Conservation (phyloP, 495 filamentous ascomycete genomes). For the Penicillium goetzii region DNA sequence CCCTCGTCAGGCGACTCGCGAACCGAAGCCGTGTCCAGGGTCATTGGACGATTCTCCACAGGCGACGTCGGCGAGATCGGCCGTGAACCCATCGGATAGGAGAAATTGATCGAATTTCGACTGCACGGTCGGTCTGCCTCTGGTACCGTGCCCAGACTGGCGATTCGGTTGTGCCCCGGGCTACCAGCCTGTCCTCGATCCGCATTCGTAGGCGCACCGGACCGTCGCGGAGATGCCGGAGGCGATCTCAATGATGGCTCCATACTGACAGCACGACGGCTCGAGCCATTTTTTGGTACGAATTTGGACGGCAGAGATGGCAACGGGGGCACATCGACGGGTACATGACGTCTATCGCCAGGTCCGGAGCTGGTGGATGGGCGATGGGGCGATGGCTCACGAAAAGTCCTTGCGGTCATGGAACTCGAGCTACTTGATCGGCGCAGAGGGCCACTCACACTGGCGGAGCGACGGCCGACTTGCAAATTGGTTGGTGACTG, state of each 20-base stretch:
- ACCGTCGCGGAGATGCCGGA: slow-evolving; percentile 48
- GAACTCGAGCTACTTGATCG: slow-evolving; percentile 73
- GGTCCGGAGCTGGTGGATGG: slow-evolving; percentile 47
- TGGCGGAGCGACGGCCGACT: slow-evolving; percentile 41
- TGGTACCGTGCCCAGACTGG: slow-evolving; percentile 41
- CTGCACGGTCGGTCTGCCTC: slow-evolving; percentile 62
- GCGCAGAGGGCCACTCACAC: slow-evolving; percentile 53
- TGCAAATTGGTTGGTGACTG: slow-evolving; percentile 64
- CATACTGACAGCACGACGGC: slow-evolving; percentile 56
- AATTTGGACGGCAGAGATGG: slow-evolving; percentile 65
- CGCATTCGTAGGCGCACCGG: slow-evolving; percentile 46
- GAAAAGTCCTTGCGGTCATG: slow-evolving; percentile 85
- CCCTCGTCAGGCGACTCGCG: slow-evolving; percentile 31
- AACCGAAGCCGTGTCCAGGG: slow-evolving; percentile 20
- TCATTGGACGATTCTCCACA: slow-evolving; percentile 24
- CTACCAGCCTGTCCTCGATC: slow-evolving; percentile 42
- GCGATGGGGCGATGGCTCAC: slow-evolving; percentile 65
- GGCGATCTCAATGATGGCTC: slow-evolving; percentile 55
- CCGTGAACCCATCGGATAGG: slow-evolving; percentile 69
- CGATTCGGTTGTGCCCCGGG: slow-evolving; percentile 27
- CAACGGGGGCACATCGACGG: slow-evolving; percentile 67
- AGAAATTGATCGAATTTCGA: slow-evolving; percentile 80
- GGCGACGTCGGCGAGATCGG: slow-evolving; percentile 44
- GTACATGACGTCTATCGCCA: slow-evolving; percentile 15
- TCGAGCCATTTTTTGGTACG: slow-evolving; percentile 35